A percentile compares a stretch with the other conserved stretches of the same genome.
Evolutionary conservation across 169 alveolate genomes (phyloP).

Genomic region (Eimeria acervulina): DNA sequence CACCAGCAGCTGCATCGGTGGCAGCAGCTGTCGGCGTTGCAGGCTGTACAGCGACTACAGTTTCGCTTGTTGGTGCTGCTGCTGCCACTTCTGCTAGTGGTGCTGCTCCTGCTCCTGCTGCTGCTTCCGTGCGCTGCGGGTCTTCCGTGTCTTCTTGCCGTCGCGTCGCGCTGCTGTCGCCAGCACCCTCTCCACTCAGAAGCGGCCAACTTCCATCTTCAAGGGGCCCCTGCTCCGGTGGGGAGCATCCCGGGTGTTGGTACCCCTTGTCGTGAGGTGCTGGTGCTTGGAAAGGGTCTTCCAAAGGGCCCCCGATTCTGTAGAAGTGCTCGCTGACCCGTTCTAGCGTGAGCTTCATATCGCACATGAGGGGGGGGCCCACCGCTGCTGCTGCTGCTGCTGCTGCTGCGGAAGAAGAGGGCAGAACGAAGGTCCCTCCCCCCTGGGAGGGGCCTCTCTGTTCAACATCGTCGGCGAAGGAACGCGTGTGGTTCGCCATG

Average conservation of each 20-base stretch:
- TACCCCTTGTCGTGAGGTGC: constrained; percentile 1
- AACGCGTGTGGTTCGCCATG: constrained; percentile 20
- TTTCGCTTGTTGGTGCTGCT: neutral
- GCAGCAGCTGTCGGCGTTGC: constrained; percentile 12
- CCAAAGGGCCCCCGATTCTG: constrained; percentile 30
- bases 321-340: constrained; percentile 79
- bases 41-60: neutral
- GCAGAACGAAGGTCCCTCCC: neutral
- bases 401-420: constrained; percentile 53
- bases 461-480: constrained; percentile 2
- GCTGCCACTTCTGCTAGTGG: constrained; percentile 20
- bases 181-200: neutral
- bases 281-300: neutral
- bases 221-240: neutral
- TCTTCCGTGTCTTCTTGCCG: neutral
- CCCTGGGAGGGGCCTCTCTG: constrained; percentile 4
- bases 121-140: neutral
- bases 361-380: constrained; percentile 73
- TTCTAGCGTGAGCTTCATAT: constrained; percentile 72
- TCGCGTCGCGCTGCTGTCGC: neutral
- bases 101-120: constrained; percentile 33
- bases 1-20: neutral
- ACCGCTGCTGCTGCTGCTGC: constrained; percentile 69
- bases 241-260: neutral
- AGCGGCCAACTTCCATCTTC: neutral